phyloP scores from a whole-genome alignment of 2,329 filamentous ascomycete species.

The Aspergillus sp. region DNA sequence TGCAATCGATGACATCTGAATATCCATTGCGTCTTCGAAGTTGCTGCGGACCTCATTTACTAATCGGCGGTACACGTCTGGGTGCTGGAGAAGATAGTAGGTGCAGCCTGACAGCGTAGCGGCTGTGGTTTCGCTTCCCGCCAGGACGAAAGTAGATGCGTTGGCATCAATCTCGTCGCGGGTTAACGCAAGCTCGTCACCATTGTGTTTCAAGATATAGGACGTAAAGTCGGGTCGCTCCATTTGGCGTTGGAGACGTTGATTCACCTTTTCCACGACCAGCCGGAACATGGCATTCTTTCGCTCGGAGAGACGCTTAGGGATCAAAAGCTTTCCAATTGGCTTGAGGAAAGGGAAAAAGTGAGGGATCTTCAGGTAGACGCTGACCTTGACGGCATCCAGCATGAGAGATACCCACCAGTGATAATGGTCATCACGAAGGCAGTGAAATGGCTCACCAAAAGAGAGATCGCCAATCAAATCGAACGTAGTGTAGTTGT shows the following conservation, averaged over 20 bases:
- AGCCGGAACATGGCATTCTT: slow-evolving; percentile 9
- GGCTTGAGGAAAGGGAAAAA: slow-evolving; percentile 14
- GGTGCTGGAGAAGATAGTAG: slow-evolving; percentile 18
- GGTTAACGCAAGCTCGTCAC: slow-evolving; percentile 9
- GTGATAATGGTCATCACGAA: slow-evolving; percentile 19
- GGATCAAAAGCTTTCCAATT: slow-evolving; percentile 7
- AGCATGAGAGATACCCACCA: slow-evolving; percentile 23
- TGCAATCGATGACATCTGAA: slow-evolving; percentile 10
- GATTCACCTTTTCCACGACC: slow-evolving; percentile 14
- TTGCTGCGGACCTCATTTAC: slow-evolving; percentile 17
- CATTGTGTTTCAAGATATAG: slow-evolving; percentile 15
- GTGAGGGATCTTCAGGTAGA: slow-evolving; percentile 13
- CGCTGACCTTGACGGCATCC: slow-evolving; percentile 16
- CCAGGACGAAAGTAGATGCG: slow-evolving; percentile 16
- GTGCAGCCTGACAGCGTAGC: slow-evolving; percentile 3
- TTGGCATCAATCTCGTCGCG: slow-evolving; percentile 16
- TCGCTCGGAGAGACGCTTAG: slow-evolving; percentile 12
- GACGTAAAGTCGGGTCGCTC: slow-evolving; percentile 18
- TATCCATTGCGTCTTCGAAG: slow-evolving; percentile 14
- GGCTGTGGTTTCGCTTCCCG: slow-evolving; percentile 20
- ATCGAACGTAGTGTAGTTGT: slow-evolving; percentile 26
- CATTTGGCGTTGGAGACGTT: slow-evolving; percentile 9
- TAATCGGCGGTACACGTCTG: slow-evolving; percentile 12
- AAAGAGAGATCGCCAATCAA: slow-evolving; percentile 29
- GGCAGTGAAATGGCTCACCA: slow-evolving; percentile 25